Percentiles rank a stretch among this genome's conserved stretches.
Conservation (phyloP, 2,329 filamentous ascomycete genomes). For the Cytospora chrysosperma region DNA sequence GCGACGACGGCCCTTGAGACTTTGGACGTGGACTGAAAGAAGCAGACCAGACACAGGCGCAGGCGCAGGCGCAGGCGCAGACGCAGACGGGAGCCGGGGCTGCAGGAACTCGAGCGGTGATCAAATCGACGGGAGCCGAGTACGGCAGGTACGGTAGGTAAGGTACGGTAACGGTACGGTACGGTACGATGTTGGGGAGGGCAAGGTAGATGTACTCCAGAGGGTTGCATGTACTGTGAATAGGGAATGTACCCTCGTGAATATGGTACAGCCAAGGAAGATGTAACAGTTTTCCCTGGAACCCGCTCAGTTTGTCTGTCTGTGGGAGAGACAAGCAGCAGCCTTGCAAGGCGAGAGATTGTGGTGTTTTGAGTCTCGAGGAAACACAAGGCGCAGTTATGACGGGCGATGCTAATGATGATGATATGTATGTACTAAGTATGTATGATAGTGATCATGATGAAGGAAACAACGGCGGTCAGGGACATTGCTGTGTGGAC, state of each 20-base stretch:
- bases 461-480: background rate
- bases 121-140: background rate
- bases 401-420: background rate
- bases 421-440: too few relatives aligned
- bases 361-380: background rate
- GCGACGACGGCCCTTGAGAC: background rate
- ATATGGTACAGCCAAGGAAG: background rate
- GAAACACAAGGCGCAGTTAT: background rate
- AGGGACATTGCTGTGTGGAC: background rate
- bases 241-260: background rate
- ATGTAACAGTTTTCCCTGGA: too few relatives aligned
- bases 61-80: conserved; percentile 1
- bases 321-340: background rate
- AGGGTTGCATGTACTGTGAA: background rate
- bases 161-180: too few relatives aligned
- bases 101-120: background rate
- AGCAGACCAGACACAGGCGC: background rate
- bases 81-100: background rate
- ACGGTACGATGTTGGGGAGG: background rate
- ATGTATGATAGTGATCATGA: background rate
- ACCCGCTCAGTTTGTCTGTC: too few relatives aligned
- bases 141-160: background rate
- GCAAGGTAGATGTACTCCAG: background rate
- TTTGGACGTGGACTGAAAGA: background rate
- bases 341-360: background rate